These are phyloP conservation scores for Epithemia pelagica DNA, from an alignment of 108 stramenopile genomes.

Conservation along the genomic window DNA sequence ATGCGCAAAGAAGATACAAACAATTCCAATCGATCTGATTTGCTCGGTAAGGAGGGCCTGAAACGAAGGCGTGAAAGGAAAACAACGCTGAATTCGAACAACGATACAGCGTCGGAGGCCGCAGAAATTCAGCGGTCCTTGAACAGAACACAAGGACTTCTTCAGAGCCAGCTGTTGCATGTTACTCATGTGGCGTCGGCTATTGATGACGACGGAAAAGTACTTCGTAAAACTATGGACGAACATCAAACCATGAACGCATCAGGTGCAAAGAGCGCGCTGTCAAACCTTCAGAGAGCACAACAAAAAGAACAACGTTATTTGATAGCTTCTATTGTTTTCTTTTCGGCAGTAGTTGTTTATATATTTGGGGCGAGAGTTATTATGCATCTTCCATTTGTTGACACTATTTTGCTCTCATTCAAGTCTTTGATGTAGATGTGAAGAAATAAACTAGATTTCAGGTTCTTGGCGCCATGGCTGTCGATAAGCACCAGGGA, in stretches of 20 bases:
- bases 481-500: neutral
- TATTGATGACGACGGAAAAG: constrained; percentile 47
- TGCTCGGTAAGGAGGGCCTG: neutral
- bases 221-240: constrained; percentile 36
- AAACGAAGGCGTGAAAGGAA: neutral
- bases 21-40: neutral
- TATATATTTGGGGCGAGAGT: constrained; percentile 54
- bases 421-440: neutral
- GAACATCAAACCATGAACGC: constrained; percentile 38
- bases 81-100: neutral
- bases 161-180: constrained; percentile 47
- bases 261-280: constrained; percentile 31
- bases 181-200: constrained; percentile 39
- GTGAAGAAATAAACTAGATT: neutral
- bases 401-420: constrained; percentile 1
- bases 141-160: constrained; percentile 36
- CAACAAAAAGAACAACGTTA: constrained; percentile 41
- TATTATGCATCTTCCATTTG: constrained; percentile 29
- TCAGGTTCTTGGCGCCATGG: neutral
- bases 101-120: constrained; percentile 42
- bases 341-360: constrained; percentile 38
- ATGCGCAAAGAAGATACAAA: neutral
- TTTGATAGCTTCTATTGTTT: constrained; percentile 34
- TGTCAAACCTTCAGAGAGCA: constrained; percentile 36
- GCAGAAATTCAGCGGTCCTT: constrained; percentile 45